Evolutionary conservation across 2,329 filamentous ascomycete species (phyloP).

Genomic region (Botrytis aclada): DNA sequence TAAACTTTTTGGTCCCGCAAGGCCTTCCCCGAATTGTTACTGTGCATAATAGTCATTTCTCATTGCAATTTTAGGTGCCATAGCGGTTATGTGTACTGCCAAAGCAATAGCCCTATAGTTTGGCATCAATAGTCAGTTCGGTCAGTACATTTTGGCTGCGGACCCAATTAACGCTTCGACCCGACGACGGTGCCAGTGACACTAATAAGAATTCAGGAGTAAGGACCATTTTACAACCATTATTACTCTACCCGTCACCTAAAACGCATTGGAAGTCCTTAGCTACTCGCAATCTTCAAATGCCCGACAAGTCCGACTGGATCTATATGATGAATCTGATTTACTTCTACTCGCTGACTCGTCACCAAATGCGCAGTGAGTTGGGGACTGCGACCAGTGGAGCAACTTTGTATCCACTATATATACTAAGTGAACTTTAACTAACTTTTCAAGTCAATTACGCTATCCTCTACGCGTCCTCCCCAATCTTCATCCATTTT

Average conservation of each 20-base stretch:
- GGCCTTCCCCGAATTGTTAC: not conserved
- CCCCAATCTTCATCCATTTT: not conserved
- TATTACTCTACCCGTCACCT: not conserved
- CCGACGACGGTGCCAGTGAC: not conserved
- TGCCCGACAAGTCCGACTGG: not conserved
- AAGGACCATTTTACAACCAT: not conserved
- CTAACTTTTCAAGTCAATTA: slow-evolving; percentile 14
- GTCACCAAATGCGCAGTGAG: not conserved
- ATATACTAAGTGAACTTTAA: not conserved
- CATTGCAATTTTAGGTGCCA: not conserved
- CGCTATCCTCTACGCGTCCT: slow-evolving; percentile 14
- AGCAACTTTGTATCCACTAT: slow-evolving; percentile 3
- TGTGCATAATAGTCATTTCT: not conserved
- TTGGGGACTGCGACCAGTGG: not conserved
- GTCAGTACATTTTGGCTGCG: not conserved
- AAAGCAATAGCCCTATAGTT: not conserved
- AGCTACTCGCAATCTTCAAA: not conserved
- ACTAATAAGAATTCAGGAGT: not conserved
- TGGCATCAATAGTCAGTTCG: not conserved
- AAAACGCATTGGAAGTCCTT: not conserved
- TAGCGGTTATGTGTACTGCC: not conserved
- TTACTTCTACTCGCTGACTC: not conserved
- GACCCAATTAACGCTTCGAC: not conserved
- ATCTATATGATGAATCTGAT: not conserved
- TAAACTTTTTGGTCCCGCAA: not conserved